Evolutionary conservation across 2,329 filamentous ascomycete genomes (phyloP), one percentile per base, ranked within the genome.

Genomic region (Colletotrichum australisinense): DNA sequence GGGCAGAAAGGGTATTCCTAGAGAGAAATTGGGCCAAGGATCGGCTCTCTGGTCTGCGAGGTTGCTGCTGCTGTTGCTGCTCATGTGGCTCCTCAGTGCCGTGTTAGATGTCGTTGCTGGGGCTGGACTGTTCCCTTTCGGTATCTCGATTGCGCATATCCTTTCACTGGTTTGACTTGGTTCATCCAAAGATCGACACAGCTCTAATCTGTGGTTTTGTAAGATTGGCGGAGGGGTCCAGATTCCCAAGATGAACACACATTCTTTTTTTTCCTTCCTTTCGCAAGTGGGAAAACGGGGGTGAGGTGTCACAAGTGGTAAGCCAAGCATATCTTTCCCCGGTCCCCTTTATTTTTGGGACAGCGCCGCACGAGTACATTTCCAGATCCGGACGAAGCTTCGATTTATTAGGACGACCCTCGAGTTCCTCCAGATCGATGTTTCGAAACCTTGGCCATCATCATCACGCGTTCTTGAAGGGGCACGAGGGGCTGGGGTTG

Each of bases 401-500:
- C 38, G 16, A 46, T 46, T 19, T 46, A 46, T 46, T 46, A 19
- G 38, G 38, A 46, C 38, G 16, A 19, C 38, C 38, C 38, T 46
- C 38, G 7, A 19, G 16, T 19, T 32, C 30, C 7, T 11, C 19
- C 19, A 7, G 46, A 24, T 59, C 24, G 38, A 19, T 28, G 6
- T 9, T 35, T 57, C 46, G 35, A 12, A 19, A 16, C 26, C 55
- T 55, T 55, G 56, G 69, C 32, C 38, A 30, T 60, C 63, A 63
- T 72, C 63, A 49, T 67, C 22, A 46, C 63, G 28, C 69, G 62
- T 67, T 67, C 56, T 28, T 49, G 16, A 46, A n/a, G 38, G 38
- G 38, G 38, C 38, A 30, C 19, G 14, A 16, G 38, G 38, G 38
- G 38, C 14, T 46, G 38, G 14, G 38, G 38, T 9, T 30, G 38